phyloP scores from a whole-genome alignment of 805 yeast genomes.

The Candida palmyrensis region DNA sequence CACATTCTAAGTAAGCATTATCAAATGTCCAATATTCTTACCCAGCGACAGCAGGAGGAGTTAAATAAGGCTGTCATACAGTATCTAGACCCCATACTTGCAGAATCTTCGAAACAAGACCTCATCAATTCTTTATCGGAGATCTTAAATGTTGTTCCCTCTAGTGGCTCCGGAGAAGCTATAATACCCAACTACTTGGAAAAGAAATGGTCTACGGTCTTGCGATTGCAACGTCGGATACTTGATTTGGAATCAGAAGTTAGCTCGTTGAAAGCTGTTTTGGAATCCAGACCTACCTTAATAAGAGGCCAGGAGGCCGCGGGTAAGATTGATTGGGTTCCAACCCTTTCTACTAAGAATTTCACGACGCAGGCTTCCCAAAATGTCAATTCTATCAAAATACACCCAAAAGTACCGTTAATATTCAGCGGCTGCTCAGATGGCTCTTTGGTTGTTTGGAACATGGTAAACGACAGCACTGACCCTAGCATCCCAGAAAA shows the following conservation, averaged over 20 bases:
- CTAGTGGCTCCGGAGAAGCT: constrained; percentile 16
- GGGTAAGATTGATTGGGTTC: constrained; percentile 61
- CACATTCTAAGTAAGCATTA: too few relatives aligned
- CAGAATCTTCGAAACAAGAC: constrained; percentile 13
- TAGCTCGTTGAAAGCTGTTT: constrained; percentile 41
- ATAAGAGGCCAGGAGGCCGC: constrained; percentile 8
- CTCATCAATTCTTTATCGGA: constrained; percentile 7
- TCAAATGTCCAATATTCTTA: constrained; percentile 16
- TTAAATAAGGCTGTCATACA: constrained; percentile 44
- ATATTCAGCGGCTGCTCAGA: constrained; percentile 65
- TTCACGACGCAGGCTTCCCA: constrained; percentile 50
- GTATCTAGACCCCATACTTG: constrained; percentile 37
- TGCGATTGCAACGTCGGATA: constrained; percentile 70
- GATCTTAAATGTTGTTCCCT: constrained; percentile 8
- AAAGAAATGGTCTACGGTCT: constrained; percentile 84
- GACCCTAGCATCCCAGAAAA: constrained; percentile 53
- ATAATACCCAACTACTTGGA: constrained; percentile 46
- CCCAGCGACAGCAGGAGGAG: constrained; percentile 41
- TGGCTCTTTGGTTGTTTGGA: constrained; percentile 74
- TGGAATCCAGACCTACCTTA: constrained; percentile 22
- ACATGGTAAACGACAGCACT: constrained; percentile 40
- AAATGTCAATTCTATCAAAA: constrained; percentile 54
- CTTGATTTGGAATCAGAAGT: constrained; percentile 64
- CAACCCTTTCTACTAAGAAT: constrained; percentile 39
- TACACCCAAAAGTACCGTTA: constrained; percentile 73